Percentiles rank a stretch among this genome's conserved stretches.
phyloP scores from a whole-genome alignment of 2,329 filamentous ascomycete species.

The Fusarium sp. region DNA sequence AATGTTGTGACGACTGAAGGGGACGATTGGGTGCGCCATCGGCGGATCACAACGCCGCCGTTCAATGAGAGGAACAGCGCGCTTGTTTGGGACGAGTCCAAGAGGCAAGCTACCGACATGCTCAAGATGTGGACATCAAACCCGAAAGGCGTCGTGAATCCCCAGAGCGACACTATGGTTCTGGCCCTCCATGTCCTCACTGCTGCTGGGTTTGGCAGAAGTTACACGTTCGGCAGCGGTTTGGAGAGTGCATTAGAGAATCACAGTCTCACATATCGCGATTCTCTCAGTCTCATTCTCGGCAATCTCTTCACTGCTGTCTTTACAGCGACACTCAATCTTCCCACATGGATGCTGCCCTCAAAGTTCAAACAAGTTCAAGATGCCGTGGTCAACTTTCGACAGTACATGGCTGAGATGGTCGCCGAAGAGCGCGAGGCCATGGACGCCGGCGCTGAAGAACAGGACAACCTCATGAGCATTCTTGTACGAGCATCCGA shows the following conservation, averaged over 20 bases:
- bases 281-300: conserved; percentile 26
- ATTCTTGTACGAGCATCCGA: conserved; percentile 35
- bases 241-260: conserved; percentile 13
- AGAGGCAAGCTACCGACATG: conserved; percentile 31
- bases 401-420: conserved; percentile 35
- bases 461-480: conserved; percentile 34
- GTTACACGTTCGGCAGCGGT: conserved; percentile 28
- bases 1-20: conserved; percentile 37
- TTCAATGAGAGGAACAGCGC: conserved; percentile 38
- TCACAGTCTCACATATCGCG: conserved; percentile 32
- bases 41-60: conserved; percentile 31
- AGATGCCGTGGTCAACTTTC: conserved; percentile 30
- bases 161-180: conserved; percentile 32
- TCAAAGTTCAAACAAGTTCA: conserved; percentile 32
- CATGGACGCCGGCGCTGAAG: conserved; percentile 14
- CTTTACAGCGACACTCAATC: conserved; percentile 28
- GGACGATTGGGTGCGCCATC: conserved; percentile 33
- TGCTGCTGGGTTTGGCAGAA: conserved; percentile 33
- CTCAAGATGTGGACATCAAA: conserved; percentile 29
- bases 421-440: conserved; percentile 26
- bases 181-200: conserved; percentile 37
- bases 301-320: conserved; percentile 31
- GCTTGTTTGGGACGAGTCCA: conserved; percentile 33
- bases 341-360: conserved; percentile 20
- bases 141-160: conserved; percentile 18